A percentile compares a stretch with the other conserved stretches of the same genome.
Evolutionary conservation across 139 green algal genomes (phyloP).

Genomic region (Dunaliella sp.): DNA sequence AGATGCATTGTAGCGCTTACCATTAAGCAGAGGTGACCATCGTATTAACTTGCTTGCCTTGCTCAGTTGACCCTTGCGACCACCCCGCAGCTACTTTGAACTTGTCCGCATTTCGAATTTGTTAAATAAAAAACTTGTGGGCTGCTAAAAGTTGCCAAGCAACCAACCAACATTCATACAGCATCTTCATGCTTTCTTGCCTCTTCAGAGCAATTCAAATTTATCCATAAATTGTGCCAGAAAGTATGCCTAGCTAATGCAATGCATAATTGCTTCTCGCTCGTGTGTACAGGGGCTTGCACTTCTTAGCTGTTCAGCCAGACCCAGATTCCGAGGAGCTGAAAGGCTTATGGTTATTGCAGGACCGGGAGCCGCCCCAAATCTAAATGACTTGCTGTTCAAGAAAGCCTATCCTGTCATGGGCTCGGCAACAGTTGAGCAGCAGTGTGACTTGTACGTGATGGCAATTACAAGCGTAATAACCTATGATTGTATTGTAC

Average conservation of each 20-base stretch:
- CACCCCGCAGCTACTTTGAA: too few relatives aligned
- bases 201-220: neutral
- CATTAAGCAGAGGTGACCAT: too few relatives aligned
- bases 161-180: neutral
- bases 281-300: conserved; percentile 67
- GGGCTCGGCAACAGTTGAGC: too few relatives aligned
- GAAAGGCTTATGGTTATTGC: conserved; percentile 91
- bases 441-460: too few relatives aligned
- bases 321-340: conserved; percentile 86
- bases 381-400: conserved; percentile 51
- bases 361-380: conserved; percentile 66
- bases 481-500: too few relatives aligned
- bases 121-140: neutral
- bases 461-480: too few relatives aligned
- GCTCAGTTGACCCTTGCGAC: too few relatives aligned
- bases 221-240: neutral
- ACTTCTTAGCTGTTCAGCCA: conserved; percentile 94
- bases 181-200: neutral
- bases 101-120: neutral
- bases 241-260: neutral
- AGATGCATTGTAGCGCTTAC: too few relatives aligned
- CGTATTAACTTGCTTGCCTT: too few relatives aligned
- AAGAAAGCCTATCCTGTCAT: too few relatives aligned
- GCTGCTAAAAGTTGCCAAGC: neutral
- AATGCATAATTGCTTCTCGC: neutral